Conservation (phyloP, 176 grass and related monocot species). For the Luzula sylvatica region DNA sequence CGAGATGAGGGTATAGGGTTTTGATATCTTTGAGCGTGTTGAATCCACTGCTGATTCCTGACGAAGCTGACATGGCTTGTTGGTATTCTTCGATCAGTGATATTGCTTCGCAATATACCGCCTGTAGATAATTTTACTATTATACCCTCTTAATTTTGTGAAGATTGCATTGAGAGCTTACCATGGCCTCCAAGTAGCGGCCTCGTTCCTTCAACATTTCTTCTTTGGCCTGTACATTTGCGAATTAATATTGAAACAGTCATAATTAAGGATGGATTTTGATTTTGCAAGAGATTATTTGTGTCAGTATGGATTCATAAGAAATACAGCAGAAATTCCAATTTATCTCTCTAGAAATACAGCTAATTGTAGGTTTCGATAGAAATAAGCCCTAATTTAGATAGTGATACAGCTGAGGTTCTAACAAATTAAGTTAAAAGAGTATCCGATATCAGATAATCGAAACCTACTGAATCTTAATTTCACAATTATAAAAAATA, state of each 20-base stretch:
- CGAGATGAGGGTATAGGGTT: slow-evolving; percentile 25
- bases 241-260: not conserved
- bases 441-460: not conserved
- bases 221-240: slow-evolving; percentile 56
- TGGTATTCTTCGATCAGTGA: slow-evolving; percentile 91
- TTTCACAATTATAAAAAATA: not conserved
- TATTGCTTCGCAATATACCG: slow-evolving; percentile 72
- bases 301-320: too few species aligned
- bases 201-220: slow-evolving; percentile 71
- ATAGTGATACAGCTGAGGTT: too few species aligned
- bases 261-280: too few species aligned
- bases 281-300: too few species aligned
- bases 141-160: too few species aligned
- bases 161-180: slow-evolving; percentile 36
- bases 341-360: too few species aligned
- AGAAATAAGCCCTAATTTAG: not conserved
- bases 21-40: slow-evolving; percentile 29
- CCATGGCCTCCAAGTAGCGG: slow-evolving; percentile 81
- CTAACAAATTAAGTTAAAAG: not conserved
- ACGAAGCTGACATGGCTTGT: slow-evolving; percentile 30
- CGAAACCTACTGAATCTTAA: slow-evolving; percentile 9
- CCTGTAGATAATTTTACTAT: slow-evolving; percentile 25
- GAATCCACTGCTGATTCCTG: slow-evolving; percentile 32
- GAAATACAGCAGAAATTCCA: too few species aligned
- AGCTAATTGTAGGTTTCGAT: too few species aligned